phyloP scores from a whole-genome alignment of 257 asterid genomes.

The Solanum clarkiae region DNA sequence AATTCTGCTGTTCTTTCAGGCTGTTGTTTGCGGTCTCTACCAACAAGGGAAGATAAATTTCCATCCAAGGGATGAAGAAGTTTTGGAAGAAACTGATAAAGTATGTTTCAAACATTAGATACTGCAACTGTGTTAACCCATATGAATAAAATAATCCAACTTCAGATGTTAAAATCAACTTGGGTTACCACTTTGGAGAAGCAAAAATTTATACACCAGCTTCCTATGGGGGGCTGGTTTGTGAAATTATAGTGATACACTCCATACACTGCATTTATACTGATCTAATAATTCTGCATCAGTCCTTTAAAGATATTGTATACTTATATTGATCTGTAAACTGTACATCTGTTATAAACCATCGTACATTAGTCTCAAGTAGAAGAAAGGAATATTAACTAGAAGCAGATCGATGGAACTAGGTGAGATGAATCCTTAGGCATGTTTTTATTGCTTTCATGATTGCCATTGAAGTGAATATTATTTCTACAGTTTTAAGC shows the following conservation, averaged over 20 bases:
- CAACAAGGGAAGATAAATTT: constrained; percentile 60
- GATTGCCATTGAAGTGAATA: background rate
- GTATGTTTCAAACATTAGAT: constrained; percentile 21
- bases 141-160: background rate
- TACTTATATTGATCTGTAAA: background rate
- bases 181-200: background rate
- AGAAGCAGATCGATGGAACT: background rate
- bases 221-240: background rate
- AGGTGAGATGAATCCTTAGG: background rate
- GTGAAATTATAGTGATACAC: background rate
- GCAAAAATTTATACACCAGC: background rate
- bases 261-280: background rate
- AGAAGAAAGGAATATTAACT: background rate
- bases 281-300: background rate
- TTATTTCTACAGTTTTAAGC: background rate
- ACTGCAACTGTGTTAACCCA: background rate
- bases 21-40: constrained; percentile 81
- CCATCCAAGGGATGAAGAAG: constrained; percentile 86
- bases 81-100: constrained; percentile 56
- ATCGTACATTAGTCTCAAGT: background rate
- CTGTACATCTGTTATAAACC: background rate
- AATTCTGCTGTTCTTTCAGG: constrained; percentile 24
- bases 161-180: background rate
- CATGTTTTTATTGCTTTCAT: background rate
- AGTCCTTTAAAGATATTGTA: background rate